Percentiles rank a stretch among this genome's conserved stretches.
These are phyloP conservation scores for Dendrobium catenatum DNA, from an alignment of 106 monocot species.

Conservation along the genomic window DNA sequence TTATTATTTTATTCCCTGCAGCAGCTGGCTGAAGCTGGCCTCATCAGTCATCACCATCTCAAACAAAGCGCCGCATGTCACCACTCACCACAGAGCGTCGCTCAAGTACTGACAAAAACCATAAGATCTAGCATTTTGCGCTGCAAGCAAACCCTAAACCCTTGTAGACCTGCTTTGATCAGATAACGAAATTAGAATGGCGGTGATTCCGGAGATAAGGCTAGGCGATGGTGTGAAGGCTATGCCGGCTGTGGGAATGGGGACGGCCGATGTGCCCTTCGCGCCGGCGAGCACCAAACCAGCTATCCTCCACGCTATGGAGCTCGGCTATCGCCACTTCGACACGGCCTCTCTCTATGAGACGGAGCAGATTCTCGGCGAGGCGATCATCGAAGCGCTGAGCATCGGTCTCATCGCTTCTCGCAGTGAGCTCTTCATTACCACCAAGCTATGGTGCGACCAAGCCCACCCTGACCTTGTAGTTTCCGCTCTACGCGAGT, in stretches of 20 bases:
- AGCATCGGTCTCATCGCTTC: slow-evolving; percentile 18
- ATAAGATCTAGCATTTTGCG: too few species aligned
- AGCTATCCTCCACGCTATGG: slow-evolving; percentile 25
- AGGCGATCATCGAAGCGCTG: slow-evolving; percentile 35
- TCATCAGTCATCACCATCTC: too few species aligned
- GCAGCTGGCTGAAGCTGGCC: too few species aligned
- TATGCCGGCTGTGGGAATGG: slow-evolving; percentile 33
- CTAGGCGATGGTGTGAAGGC: not conserved
- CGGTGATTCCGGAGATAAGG: not conserved
- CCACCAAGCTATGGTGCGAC: slow-evolving; percentile 50
- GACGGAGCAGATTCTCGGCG: slow-evolving; percentile 40
- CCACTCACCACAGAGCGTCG: too few species aligned
- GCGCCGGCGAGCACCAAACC: not conserved
- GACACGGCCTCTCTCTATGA: slow-evolving; percentile 48
- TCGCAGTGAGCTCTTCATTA: slow-evolving; percentile 50
- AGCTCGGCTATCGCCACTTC: slow-evolving; percentile 46
- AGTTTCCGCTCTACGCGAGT: slow-evolving; percentile 30
- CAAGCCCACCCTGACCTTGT: slow-evolving; percentile 39
- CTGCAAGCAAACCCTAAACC: too few species aligned
- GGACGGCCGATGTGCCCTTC: slow-evolving; percentile 17
- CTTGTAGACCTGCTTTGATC: too few species aligned
- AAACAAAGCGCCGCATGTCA: too few species aligned
- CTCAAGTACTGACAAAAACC: too few species aligned
- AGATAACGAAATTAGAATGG: not conserved
- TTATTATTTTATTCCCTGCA: too few species aligned